Conservation (phyloP, 1,139 yeast genomes). For the Suhomyces terraborum region DNA sequence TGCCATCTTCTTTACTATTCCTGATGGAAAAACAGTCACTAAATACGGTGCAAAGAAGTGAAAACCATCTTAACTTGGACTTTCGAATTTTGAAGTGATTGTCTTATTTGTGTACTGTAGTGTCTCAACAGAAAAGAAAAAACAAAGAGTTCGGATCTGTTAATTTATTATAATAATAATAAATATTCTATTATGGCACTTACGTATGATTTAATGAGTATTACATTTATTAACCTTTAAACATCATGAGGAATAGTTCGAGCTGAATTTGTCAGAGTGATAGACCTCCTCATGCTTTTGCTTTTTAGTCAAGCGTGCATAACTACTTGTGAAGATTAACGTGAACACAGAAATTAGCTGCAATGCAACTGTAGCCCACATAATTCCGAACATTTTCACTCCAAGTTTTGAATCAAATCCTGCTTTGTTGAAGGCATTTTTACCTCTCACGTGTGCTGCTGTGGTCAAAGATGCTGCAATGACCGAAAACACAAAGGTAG, state of each 20-base stretch:
- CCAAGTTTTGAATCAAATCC: slow-evolving; percentile 57
- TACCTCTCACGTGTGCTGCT: slow-evolving; percentile 65
- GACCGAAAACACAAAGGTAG: slow-evolving; percentile 54
- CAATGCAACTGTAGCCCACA: slow-evolving; percentile 63
- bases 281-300: slow-evolving; percentile 5
- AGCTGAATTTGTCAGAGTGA: slow-evolving; percentile 6
- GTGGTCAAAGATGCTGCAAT: slow-evolving; percentile 66
- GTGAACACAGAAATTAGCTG: slow-evolving; percentile 31
- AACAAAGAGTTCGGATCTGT: too few relatives aligned
- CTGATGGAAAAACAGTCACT: slow-evolving; percentile 91
- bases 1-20: slow-evolving; percentile 87
- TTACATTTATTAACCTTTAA: background rate
- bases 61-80: slow-evolving; percentile 7
- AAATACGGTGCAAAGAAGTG: slow-evolving; percentile 70
- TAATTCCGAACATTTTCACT: slow-evolving; percentile 57
- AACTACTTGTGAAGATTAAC: slow-evolving; percentile 11
- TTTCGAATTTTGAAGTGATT: too few relatives aligned
- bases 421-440: slow-evolving; percentile 51
- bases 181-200: background rate
- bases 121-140: too few relatives aligned
- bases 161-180: too few relatives aligned
- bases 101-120: too few relatives aligned
- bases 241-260: slow-evolving; percentile 5
- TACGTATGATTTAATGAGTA: background rate
- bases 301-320: slow-evolving; percentile 3